phyloP scores from a whole-genome alignment of 192 early-diverging fungal species.

The Obelidium mucronatum region DNA sequence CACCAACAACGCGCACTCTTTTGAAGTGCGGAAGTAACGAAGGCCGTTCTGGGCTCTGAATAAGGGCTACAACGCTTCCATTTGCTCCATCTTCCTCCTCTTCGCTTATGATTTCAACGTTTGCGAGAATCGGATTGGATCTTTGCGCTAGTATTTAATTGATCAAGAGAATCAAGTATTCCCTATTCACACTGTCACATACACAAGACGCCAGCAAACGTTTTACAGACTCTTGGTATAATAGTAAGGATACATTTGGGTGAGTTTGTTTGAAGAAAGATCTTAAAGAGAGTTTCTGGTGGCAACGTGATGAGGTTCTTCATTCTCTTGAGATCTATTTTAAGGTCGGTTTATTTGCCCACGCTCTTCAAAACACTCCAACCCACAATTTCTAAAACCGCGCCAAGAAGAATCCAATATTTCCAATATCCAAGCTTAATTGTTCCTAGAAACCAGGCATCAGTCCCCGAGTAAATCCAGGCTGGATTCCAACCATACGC shows the following conservation, averaged over 20 bases:
- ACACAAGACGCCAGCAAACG: slow-evolving; percentile 3
- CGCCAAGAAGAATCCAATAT: slow-evolving; percentile 37
- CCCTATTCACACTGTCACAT: not conserved
- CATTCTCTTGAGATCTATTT: not conserved
- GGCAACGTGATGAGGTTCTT: slow-evolving; percentile 17
- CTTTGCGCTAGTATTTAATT: not conserved
- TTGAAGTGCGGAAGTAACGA: slow-evolving; percentile 13
- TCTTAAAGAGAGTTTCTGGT: slow-evolving; percentile 28
- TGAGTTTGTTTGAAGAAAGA: slow-evolving; percentile 28
- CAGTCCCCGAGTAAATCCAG: slow-evolving; percentile 33
- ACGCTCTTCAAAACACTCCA: not conserved
- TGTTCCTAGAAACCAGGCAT: slow-evolving; percentile 35
- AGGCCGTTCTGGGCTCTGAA: slow-evolving; percentile 25
- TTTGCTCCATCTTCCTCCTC: slow-evolving; percentile 34
- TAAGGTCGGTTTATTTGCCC: not conserved
- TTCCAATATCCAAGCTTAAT: slow-evolving; percentile 39
- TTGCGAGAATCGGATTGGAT: slow-evolving; percentile 15
- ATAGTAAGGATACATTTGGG: slow-evolving; percentile 20
- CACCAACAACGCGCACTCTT: slow-evolving; percentile 6
- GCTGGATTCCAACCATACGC: slow-evolving; percentile 43
- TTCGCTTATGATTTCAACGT: slow-evolving; percentile 32
- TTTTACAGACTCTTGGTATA: slow-evolving; percentile 24
- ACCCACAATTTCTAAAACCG: not conserved
- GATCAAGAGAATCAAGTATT: not conserved
- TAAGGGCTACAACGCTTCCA: slow-evolving; percentile 1